Evolutionary conservation across 1,139 yeast genomes (phyloP), one percentile per base, ranked within the genome.

Genomic region (Saccharomyces hybrid): DNA sequence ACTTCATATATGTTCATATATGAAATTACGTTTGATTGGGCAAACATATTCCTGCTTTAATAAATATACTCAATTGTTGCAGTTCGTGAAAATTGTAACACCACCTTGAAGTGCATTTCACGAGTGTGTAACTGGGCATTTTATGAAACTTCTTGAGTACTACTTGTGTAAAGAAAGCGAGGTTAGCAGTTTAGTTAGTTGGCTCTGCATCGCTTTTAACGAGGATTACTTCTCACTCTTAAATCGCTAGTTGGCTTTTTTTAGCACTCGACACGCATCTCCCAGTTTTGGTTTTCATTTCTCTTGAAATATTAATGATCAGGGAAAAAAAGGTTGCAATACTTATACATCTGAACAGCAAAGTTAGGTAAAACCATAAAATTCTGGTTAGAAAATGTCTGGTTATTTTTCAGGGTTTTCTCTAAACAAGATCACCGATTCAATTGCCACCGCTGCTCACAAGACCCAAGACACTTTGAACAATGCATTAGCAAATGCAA

Each of bases 361-460:
- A 49, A 50, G 8, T 53, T 46, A 14, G 32, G 26, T 31, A n/a
- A 34, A 28, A 16, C 32, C n/a, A 26, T 23, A 41, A 8, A 41
- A 28, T n/a, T 25, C 14, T 38, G 9, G 27, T 31, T 6, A 26
- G 8, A 52, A 38, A 25, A 65, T 65, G 69, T 63, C 67, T 42
- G 56, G 62, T 34, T 62, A 61, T 49, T 65, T 66, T 53, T 61
- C 60, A 9, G 52, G 53, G 13, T 58, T 60, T 50, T 56, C 63
- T 4, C 44, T 65, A 9, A 64, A 66, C 47, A 65, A 64, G 56
- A 55, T 66, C n/a, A 60, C 67, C 8, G 61, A 61, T 44, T 58
- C 66, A 8, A 57, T 66, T 32, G 58, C 61, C 5, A 57, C 57
- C 48, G 69, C 67, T 26, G 70, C 70, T 16, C 66, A 64, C 47